phyloP scores from a whole-genome alignment of 257 asterid genomes.

The Cynanchum wilfordii region DNA sequence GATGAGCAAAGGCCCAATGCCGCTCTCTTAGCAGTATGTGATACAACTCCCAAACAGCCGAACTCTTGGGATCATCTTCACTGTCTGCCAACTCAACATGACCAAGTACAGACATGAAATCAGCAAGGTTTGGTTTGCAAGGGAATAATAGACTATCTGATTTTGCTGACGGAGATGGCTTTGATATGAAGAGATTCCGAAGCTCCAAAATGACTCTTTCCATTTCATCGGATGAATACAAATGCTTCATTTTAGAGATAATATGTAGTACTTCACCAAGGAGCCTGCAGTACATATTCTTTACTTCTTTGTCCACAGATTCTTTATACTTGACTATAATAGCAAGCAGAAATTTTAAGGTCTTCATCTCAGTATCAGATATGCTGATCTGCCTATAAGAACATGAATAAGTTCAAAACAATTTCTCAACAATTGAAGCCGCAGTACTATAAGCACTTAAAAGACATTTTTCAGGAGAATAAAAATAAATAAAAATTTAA shows the following conservation, averaged over 20 bases:
- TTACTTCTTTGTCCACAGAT: conserved; percentile 37
- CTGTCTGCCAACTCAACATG: conserved; percentile 49
- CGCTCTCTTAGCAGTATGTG: conserved; percentile 71
- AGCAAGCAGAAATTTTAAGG: conserved; percentile 57
- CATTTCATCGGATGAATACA: conserved; percentile 65
- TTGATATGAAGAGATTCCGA: conserved; percentile 64
- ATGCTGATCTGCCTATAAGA: conserved; percentile 64
- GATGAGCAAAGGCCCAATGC: conserved; percentile 90
- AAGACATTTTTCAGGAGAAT: background rate
- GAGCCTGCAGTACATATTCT: conserved; percentile 49
- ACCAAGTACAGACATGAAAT: conserved; percentile 83
- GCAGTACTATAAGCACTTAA: background rate
- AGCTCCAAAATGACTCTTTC: conserved; percentile 75
- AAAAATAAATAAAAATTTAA: background rate
- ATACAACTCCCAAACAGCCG: conserved; percentile 75
- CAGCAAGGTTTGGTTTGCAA: conserved; percentile 76
- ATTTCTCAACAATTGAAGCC: background rate
- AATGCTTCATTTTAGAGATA: conserved; percentile 57
- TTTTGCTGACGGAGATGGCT: conserved; percentile 29
- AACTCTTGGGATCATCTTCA: conserved; percentile 47
- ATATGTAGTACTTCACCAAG: conserved; percentile 71
- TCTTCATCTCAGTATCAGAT: conserved; percentile 71
- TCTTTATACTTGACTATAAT: conserved; percentile 53
- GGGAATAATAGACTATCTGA: conserved; percentile 40
- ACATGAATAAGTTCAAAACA: conserved; percentile 6